Base-by-base conservation (phyloP, 2,329 filamentous ascomycete genomes). In the Trichoderma koningiopsis region DNA sequence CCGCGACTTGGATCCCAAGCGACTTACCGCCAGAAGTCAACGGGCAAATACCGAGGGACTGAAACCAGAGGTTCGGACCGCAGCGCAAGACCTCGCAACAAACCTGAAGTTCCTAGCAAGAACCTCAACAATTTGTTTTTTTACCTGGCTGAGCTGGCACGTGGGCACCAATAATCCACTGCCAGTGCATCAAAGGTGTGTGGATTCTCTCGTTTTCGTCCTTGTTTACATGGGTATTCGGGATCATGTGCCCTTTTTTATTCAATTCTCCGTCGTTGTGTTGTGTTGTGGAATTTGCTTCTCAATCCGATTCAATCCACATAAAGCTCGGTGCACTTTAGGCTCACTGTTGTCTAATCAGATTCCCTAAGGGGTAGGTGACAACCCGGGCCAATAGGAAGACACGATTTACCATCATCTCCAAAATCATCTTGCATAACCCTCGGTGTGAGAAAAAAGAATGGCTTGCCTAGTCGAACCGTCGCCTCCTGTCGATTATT, bases 401-500 rank as follows among this genome's bases (percentile, higher is more conserved):
- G n/a, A 29, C 29, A 35, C 29, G 1, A 2, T 33, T 11, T 37
- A 13, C 19, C 35, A 58, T 40, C 43, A 24, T 22, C 40, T 40
- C 8, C 40, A 43, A 35, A 16, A 8, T n/a, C 49, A 29, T 33
- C n/a, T 37, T 37, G 43, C 60, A 53, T n/a, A 61, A 61, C 40
- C 40, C 29, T 67, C 55, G 37, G 40, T 35, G 40, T 35, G 19
- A 43, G 35, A 37, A 58, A 43, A 63, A 47, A 63, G 22, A 11
- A 57, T 65, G 68, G 68, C 68, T 62, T 58, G 52, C 24, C 33
- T 56, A 43, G 31, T 67, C 68, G 68, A 70, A 40, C 49, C 58
- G 24, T 70, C 68, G 52, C 43, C 68, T 57, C 70, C 70, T 8
- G 70, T 71, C 60, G 71, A 72, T 29, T 57, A 65, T 31, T 79